Evolutionary conservation across 768 basidiomycete genomes (phyloP).

Genomic region (Pholiota microspora): DNA sequence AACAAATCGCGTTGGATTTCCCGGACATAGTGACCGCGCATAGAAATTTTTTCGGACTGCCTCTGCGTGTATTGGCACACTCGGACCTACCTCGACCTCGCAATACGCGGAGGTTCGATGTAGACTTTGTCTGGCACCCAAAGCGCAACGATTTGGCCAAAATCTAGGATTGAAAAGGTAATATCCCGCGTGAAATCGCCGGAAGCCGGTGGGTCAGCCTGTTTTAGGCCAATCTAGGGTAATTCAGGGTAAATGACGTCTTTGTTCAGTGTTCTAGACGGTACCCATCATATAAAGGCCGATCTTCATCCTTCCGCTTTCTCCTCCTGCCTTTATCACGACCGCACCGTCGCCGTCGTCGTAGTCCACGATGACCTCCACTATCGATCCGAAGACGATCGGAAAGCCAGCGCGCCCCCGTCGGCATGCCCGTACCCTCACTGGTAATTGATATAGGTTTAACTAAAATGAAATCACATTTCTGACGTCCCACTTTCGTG

Average conservation of each 20-base stretch:
- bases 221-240: conserved; percentile 3
- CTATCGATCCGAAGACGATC: conserved; percentile 62
- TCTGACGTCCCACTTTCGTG: background rate
- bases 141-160: background rate
- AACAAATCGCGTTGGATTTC: too few species aligned
- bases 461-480: background rate
- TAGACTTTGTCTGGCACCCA: background rate
- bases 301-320: conserved; percentile 12
- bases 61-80: background rate
- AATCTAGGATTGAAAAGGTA: background rate
- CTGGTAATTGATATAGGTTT: conserved; percentile 36
- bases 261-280: conserved; percentile 14
- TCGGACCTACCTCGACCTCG: background rate
- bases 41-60: background rate
- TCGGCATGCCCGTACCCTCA: conserved; percentile 68
- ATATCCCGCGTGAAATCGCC: background rate
- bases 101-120: background rate
- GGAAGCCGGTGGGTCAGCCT: background rate
- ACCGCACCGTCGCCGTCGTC: background rate
- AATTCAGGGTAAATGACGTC: conserved; percentile 16
- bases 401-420: conserved; percentile 59
- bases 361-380: conserved; percentile 53
- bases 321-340: background rate
- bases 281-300: conserved; percentile 12
- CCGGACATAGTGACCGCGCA: background rate